phyloP scores from a whole-genome alignment of 1,139 yeast species.

The Lodderomyces orthopsilosis region DNA sequence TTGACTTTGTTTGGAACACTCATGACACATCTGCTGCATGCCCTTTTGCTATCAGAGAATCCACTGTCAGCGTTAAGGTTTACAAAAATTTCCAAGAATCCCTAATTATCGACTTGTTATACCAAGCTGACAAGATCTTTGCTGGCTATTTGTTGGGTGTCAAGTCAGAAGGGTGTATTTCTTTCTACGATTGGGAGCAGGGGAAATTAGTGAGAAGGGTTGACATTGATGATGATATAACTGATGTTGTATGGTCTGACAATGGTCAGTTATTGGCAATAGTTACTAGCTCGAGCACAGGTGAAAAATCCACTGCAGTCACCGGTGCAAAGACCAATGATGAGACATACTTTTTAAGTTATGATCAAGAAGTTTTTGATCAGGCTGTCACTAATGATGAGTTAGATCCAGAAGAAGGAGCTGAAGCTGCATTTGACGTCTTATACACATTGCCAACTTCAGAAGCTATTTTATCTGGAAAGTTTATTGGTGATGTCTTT shows the following conservation, averaged over 20 bases:
- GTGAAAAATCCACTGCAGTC: conserved; percentile 20
- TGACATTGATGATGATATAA: conserved; percentile 67
- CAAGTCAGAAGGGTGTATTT: conserved; percentile 75
- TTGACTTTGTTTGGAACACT: conserved; percentile 89
- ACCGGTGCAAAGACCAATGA: conserved; percentile 38
- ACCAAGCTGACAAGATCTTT: conserved; percentile 76
- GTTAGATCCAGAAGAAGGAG: conserved; percentile 80
- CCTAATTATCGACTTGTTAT: conserved; percentile 61
- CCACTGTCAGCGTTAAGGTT: conserved; percentile 61
- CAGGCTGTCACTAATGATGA: conserved; percentile 59
- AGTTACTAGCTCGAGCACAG: conserved; percentile 47
- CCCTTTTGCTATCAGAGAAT: conserved; percentile 79
- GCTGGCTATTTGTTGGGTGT: conserved; percentile 87
- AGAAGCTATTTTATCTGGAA: conserved; percentile 82
- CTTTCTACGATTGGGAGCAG: conserved; percentile 92
- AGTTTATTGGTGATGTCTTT: conserved; percentile 97
- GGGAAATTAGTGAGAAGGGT: conserved; percentile 83
- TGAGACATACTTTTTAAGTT: conserved; percentile 78
- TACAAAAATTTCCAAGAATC: conserved; percentile 85
- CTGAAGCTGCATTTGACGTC: conserved; percentile 82
- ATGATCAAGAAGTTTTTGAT: conserved; percentile 63
- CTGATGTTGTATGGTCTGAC: conserved; percentile 88
- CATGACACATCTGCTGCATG: conserved; percentile 69
- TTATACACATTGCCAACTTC: conserved; percentile 66
- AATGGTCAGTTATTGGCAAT: conserved; percentile 87